Conservation (phyloP, 2,329 filamentous ascomycete genomes). For the Sporothrix schenckii region DNA sequence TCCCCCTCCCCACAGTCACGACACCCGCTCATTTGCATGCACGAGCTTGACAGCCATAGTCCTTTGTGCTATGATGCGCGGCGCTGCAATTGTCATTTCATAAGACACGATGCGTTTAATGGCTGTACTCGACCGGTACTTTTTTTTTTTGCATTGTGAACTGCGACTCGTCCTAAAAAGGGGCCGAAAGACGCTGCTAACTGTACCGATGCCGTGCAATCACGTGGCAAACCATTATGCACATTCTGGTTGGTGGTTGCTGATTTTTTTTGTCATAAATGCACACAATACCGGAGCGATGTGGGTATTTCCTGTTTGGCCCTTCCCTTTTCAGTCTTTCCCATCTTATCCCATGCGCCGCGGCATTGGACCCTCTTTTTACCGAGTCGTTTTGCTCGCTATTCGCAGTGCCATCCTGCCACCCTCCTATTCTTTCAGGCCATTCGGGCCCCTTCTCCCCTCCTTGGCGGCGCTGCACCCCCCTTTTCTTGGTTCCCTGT, state of each 20-base stretch:
- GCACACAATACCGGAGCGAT: slow-evolving; percentile 10
- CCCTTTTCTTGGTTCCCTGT: slow-evolving; percentile 22
- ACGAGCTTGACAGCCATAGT: background rate
- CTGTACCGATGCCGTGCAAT: background rate
- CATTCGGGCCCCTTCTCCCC: background rate
- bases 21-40: background rate
- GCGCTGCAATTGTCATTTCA: background rate
- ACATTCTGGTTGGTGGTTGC: slow-evolving; percentile 8
- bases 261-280: background rate
- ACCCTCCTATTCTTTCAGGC: no score
- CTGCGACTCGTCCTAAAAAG: background rate
- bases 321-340: slow-evolving; percentile 15
- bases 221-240: slow-evolving; percentile 23
- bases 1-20: background rate
- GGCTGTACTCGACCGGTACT: slow-evolving; percentile 4
- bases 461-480: slow-evolving; percentile 10
- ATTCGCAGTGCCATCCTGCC: background rate
- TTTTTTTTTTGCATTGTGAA: background rate
- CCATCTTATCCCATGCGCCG: slow-evolving; percentile 9
- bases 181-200: slow-evolving; percentile 3
- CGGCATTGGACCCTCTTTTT: slow-evolving; percentile 20
- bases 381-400: background rate
- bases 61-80: background rate
- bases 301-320: slow-evolving; percentile 4
- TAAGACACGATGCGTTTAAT: background rate